Evolutionary conservation across 139 green algal genomes (phyloP), one percentile per base, ranked within the genome.

Genomic region (Chlamydomonas sphaeroides): DNA sequence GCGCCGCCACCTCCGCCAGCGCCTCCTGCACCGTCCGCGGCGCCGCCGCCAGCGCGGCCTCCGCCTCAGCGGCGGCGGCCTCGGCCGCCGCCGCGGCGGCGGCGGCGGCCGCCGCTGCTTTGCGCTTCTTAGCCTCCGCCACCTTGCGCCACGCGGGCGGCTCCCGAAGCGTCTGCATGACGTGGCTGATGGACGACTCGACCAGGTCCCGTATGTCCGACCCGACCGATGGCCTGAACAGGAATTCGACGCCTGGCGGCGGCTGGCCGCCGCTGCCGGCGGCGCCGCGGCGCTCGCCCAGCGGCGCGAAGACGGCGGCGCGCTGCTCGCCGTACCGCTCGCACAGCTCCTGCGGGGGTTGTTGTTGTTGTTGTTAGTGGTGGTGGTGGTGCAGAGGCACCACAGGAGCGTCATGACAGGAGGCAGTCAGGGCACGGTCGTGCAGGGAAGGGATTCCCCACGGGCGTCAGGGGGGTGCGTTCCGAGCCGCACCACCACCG

Each of bases 21-120:
- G 38, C 72, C 56, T 80, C 72, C 53, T 56, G 56, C 8, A 80
- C 56, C 56, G 72, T 68, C 15, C 36, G 53, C 38, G 36, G 72
- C 53, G 25, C 26, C 38, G 51, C 35, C 51, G 71, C n/a, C n/a
- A n/a, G n/a, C n/a, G n/a, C 51, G 6, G 36, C 49, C 21, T 38
- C 72, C 56, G 72, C 72, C 35, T 28, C 72, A 17, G 28, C 57
- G 26, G 28, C 28, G 17, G 72, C 72, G 56, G 36, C 56, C 39
- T 68, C 56, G 26, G 39, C 72, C 5, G 38, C 56, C 56, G 28
- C 10, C 25, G 5, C 30, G 26, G 20, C 36, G 26, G 25, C 72
- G 56, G 33, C 15, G 56, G 35, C 15, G 38, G 68, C 25, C 23
- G n/a, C 18, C 72, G 66, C n/a, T n/a, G n/a, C n/a, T n/a, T n/a